Base-by-base conservation (phyloP, 129 eudicot species). In the Flaveria bidentis region DNA sequence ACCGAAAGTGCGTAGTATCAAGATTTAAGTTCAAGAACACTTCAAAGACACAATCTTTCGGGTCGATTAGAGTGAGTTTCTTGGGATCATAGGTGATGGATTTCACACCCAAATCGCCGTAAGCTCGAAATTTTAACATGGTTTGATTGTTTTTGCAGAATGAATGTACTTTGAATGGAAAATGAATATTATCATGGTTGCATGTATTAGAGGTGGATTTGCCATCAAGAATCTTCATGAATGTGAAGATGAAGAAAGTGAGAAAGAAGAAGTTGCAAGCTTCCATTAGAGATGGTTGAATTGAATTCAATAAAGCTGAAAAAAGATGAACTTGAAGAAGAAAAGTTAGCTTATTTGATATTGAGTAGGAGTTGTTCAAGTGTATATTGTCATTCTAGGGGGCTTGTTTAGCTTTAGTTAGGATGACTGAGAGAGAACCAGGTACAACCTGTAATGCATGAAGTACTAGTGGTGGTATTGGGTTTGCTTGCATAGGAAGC, bases 1-100 rank as follows among this genome's bases (percentile, higher is more conserved):
- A 87, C n/a, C 76, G 69, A 44, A 87, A 87, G 1, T 80, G 88
- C 0, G 88, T 84, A 3, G 18, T 45, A 62, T 70, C 61, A 64
- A 87, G 86, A 76, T 87, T 69, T 12, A 87, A 85, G 28, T 82
- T 84, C 72, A 87, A 72, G 83, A 87, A 87, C 66, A 87, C 91
- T 67, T 68, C 73, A 41, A 75, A 86, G 13, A 84, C 91, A n/a
- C 91, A 87, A 62, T 84, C 84, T 76, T 84, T 87, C 10, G 88
- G 91, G 80, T 87, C 91, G 22, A 62, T 1, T 9, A 87, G 83
- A 53, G 80, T 73, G 17, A 87, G 91, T 69, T 71, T 84, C 49
- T 67, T 79, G 83, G 69, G 65, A 7, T 84, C 84, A 25, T 84
- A 76, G 2, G 83, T 67, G 36, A 84, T 41, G 78, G 91, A 84